phyloP scores from a whole-genome alignment of 192 early-diverging fungal genomes.

The Anaeromyces robustus region DNA sequence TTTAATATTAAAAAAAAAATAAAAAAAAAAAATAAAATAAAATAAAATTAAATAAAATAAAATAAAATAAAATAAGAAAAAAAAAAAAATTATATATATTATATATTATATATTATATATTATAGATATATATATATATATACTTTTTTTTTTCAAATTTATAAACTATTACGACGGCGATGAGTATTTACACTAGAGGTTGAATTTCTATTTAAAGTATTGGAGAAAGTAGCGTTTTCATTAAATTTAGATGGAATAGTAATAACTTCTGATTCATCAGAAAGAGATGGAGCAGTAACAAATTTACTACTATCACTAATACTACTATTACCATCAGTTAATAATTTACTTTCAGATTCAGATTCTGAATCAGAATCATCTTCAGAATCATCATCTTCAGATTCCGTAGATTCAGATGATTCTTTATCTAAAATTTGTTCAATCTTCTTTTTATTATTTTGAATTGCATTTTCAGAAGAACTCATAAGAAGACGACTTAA shows the following conservation, averaged over 20 bases:
- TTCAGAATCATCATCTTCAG: background rate
- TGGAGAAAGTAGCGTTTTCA: background rate
- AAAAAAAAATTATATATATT: too few relatives aligned
- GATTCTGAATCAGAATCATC: too few relatives aligned
- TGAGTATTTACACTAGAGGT: background rate
- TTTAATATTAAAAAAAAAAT: too few relatives aligned
- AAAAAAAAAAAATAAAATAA: too few relatives aligned
- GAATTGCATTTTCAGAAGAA: background rate
- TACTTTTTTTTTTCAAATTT: background rate
- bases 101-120: too few relatives aligned
- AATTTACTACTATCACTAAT: background rate
- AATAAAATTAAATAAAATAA: too few relatives aligned
- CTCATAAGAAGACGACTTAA: background rate
- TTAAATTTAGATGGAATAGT: background rate
- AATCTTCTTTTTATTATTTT: background rate
- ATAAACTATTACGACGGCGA: background rate
- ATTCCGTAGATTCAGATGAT: background rate
- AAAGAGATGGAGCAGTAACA: background rate
- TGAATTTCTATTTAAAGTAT: background rate
- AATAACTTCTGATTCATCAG: background rate
- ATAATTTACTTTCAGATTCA: background rate
- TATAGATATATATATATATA: too few relatives aligned
- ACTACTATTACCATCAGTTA: background rate
- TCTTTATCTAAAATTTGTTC: background rate
- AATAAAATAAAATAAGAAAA: too few relatives aligned